phyloP scores from a whole-genome alignment of 139 green algal genomes.

The Chlamydomonas incerta region DNA sequence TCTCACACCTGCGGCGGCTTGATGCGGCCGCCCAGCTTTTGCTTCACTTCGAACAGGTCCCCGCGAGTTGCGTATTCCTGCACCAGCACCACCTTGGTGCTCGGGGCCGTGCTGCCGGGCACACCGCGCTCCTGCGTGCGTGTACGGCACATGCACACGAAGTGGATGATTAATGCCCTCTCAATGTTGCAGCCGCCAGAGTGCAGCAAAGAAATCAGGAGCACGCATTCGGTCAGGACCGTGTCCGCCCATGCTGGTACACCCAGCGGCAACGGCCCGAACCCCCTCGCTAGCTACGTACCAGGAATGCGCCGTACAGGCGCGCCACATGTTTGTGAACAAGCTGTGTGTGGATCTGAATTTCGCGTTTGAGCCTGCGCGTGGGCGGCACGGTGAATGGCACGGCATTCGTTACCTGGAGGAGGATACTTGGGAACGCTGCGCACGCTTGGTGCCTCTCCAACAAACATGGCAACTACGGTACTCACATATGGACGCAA shows the following conservation, averaged over 20 bases:
- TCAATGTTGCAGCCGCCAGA: too few relatives aligned
- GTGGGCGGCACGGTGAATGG: too few relatives aligned
- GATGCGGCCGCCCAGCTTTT: constrained; percentile 6
- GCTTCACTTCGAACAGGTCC: constrained; percentile 47
- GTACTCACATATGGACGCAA: constrained; percentile 18
- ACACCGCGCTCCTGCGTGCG: neutral
- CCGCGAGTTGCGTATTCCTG: constrained; percentile 49
- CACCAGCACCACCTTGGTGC: constrained; percentile 44
- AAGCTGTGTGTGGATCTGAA: neutral
- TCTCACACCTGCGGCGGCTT: neutral
- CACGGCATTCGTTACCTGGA: too few relatives aligned
- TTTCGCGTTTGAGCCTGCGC: neutral
- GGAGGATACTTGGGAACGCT: too few relatives aligned
- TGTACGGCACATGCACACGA: too few relatives aligned
- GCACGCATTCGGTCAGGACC: too few relatives aligned
- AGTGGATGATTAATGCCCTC: too few relatives aligned
- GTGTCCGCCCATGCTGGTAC: too few relatives aligned
- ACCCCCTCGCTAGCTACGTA: neutral
- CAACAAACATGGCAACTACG: too few relatives aligned
- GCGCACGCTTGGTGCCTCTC: too few relatives aligned
- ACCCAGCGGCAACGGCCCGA: too few relatives aligned
- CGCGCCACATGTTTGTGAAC: neutral
- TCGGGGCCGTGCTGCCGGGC: neutral
- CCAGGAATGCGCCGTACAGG: neutral
- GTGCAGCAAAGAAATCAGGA: too few relatives aligned